phyloP scores from a whole-genome alignment of 2,329 filamentous ascomycete species.

The Emericellopsis cladophorae region DNA sequence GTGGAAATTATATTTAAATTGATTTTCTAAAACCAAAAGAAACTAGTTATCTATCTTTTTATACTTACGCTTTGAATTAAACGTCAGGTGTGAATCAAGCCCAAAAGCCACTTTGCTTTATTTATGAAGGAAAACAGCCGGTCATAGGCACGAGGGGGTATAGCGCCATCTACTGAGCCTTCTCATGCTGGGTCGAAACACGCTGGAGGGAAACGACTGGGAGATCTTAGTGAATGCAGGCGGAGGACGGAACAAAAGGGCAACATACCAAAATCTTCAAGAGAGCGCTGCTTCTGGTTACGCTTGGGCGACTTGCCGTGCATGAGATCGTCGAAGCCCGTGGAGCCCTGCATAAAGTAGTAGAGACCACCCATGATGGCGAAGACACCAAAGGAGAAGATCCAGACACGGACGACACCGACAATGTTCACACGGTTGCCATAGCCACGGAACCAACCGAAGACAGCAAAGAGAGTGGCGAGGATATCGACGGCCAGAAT shows the following conservation, averaged over 20 bases:
- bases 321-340: conserved; percentile 84
- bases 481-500: conserved; percentile 73
- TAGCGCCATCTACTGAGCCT: conserved; percentile 51
- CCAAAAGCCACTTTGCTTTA: too few species aligned
- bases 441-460: conserved; percentile 59
- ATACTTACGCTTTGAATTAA: too few species aligned
- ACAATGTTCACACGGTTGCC: conserved; percentile 61
- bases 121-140: conserved; percentile 22
- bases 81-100: too few species aligned
- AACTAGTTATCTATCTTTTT: too few species aligned
- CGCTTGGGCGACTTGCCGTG: conserved; percentile 78
- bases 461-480: conserved; percentile 75
- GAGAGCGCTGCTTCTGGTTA: conserved; percentile 68
- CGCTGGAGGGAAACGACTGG: conserved; percentile 78
- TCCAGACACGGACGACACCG: conserved; percentile 77
- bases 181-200: conserved; percentile 86
- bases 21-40: too few species aligned
- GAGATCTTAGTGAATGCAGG: conserved; percentile 32
- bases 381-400: conserved; percentile 85
- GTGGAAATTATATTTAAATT: too few species aligned
- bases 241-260: background rate
- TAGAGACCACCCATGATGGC: conserved; percentile 62
- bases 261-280: conserved; percentile 78
- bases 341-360: conserved; percentile 71
- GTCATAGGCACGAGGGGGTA: conserved; percentile 15